Evolutionary conservation across 2,329 filamentous ascomycete genomes (phyloP), one percentile per base, ranked within the genome.

Genomic region (Raffaelea arxii): DNA sequence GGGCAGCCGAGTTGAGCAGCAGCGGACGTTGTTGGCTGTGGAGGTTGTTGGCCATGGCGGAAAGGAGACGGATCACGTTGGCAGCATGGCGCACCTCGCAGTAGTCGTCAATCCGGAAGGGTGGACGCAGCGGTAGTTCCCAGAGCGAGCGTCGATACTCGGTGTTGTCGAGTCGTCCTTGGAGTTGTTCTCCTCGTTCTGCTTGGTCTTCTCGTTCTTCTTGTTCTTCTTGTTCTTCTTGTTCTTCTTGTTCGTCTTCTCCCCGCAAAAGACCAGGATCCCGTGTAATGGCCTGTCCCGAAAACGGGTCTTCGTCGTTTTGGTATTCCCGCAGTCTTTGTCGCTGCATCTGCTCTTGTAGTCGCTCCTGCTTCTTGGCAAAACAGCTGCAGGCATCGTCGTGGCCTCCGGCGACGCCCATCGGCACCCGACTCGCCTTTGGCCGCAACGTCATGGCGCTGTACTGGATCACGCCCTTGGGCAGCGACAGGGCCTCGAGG

Each of bases 31-130:
- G n/a, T n/a, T n/a, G n/a, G n/a, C n/a, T n/a, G 14, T 36, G 32
- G 32, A 12, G 6, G 16, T 30, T 9, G 9, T 36, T 48, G 18
- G 49, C 68, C 36, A 86, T 71, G 11, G 73, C 67, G 54, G 76
- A 68, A 4, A 86, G 64, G 1, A 86, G 63, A 1, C 80, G 71
- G 40, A 84, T 69, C 27, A 92, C 77, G 19, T 74, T 74, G 24
- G 73, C 74, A 12, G 77, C 67, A 56, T 86, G 82, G 3, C 82
- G 75, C 7, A 78, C 63, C 2, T 73, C 71, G 41, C 79, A 84
- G 58, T 86, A 86, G 52, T 84, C 80, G 1, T 64, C 62, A 14
- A 76, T 66, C 22, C 66, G 65, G 30, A 57, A 65, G 1, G 47
- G 25, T 1, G 66, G 62, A 3, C 54, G 44, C 42, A 46, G 52